Percentiles rank a stretch among this genome's conserved stretches.
phyloP scores from a whole-genome alignment of 305 asterid genomes.

The Solanum hybrid region DNA sequence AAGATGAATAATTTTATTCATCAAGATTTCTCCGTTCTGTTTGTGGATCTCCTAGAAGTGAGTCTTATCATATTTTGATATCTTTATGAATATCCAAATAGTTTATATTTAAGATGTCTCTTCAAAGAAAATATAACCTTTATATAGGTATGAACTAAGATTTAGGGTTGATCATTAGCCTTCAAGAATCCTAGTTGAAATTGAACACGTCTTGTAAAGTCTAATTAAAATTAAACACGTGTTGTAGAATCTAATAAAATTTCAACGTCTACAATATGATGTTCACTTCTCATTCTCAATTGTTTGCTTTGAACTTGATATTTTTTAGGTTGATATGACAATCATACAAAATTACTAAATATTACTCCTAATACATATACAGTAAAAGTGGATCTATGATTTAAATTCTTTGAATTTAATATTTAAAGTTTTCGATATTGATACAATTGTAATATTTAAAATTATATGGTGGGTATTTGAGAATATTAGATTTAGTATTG shows the following conservation, averaged over 20 bases:
- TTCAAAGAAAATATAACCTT: too few species aligned
- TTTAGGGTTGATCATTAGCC: too few species aligned
- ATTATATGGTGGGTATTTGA: too few species aligned
- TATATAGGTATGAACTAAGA: background rate
- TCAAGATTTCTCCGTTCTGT: too few species aligned
- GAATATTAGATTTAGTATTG: too few species aligned
- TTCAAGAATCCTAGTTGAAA: too few species aligned
- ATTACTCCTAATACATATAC: background rate
- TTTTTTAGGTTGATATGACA: background rate
- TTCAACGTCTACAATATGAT: background rate
- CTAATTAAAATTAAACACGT: background rate
- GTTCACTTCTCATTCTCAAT: background rate
- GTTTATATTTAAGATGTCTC: background rate
- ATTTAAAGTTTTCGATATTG: too few species aligned
- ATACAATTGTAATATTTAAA: too few species aligned
- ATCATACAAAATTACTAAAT: background rate
- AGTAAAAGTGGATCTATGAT: background rate
- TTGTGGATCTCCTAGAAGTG: background rate
- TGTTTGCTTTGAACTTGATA: background rate
- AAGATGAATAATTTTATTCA: background rate
- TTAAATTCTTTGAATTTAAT: too few species aligned
- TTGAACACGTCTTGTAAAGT: background rate
- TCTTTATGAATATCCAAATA: too few species aligned
- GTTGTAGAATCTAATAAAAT: background rate
- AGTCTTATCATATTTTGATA: background rate